Evolutionary conservation across 108 stramenopile species (phyloP).

Genomic region (Nitzschia putrida): DNA sequence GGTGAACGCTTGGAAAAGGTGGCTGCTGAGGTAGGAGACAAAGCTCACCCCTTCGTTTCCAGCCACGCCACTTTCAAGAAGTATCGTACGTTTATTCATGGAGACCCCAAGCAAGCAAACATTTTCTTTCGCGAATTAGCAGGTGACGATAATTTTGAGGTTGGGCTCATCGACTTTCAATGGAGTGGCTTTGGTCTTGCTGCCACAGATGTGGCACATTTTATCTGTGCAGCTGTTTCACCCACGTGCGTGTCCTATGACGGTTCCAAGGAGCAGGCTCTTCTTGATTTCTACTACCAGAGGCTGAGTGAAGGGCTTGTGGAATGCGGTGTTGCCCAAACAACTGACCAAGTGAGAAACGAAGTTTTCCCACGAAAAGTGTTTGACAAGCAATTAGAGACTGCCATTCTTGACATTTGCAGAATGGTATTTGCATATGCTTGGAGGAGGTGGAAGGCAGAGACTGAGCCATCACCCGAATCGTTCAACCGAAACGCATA

Average conservation of each 20-base stretch:
- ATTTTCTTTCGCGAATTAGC: conserved; percentile 49
- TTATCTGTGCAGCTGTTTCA: conserved; percentile 49
- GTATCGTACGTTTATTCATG: conserved; percentile 67
- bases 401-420: conserved; percentile 60
- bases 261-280: conserved; percentile 38
- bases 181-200: conserved; percentile 73
- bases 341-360: conserved; percentile 33
- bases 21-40: conserved; percentile 36
- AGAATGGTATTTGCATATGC: conserved; percentile 70
- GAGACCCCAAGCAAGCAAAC: conserved; percentile 78
- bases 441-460: conserved; percentile 58
- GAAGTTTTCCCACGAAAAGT: conserved; percentile 37
- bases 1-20: conserved; percentile 52
- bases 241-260: conserved; percentile 41
- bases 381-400: conserved; percentile 57
- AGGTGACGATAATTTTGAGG: conserved; percentile 30
- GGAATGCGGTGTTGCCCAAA: conserved; percentile 42
- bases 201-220: conserved; percentile 77
- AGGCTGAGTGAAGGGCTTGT: conserved; percentile 42
- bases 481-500: conserved; percentile 63
- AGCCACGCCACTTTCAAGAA: conserved; percentile 6
- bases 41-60: conserved; percentile 56
- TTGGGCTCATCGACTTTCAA: conserved; percentile 78
- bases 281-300: conserved; percentile 49
- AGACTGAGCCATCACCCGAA: conserved; percentile 42